A percentile compares a stretch with the other conserved stretches of the same genome.
These are phyloP conservation scores for Graphiopsis chlorocephala DNA, from an alignment of 2,329 filamentous ascomycete species.

Conservation along the genomic window DNA sequence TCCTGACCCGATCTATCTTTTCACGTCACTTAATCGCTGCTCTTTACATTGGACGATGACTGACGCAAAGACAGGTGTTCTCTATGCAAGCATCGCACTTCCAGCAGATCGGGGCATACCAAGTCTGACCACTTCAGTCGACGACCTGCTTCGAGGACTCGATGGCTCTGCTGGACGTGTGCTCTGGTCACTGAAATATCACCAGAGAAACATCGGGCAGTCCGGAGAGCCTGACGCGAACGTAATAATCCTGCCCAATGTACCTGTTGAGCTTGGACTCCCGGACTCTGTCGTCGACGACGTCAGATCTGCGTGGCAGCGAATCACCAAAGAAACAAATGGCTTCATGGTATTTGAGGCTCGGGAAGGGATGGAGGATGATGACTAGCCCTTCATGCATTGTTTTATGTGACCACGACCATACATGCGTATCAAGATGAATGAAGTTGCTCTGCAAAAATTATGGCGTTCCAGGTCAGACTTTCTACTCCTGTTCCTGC, in stretches of 20 bases:
- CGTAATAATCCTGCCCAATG: slow-evolving; percentile 47
- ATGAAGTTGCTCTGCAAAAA: neutral
- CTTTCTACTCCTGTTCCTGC: neutral
- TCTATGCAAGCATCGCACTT: slow-evolving; percentile 53
- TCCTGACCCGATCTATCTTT: slow-evolving; percentile 67
- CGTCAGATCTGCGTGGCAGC: slow-evolving; percentile 69
- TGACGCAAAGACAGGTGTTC: slow-evolving; percentile 51
- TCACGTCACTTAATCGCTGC: slow-evolving; percentile 17
- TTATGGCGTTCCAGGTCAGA: neutral
- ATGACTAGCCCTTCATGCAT: slow-evolving; percentile 37
- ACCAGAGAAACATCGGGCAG: slow-evolving; percentile 40
- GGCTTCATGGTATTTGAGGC: slow-evolving; percentile 78
- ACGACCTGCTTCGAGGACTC: slow-evolving; percentile 42
- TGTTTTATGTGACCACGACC: neutral
- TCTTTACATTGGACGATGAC: neutral
- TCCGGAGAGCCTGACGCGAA: slow-evolving; percentile 20
- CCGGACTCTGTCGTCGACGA: slow-evolving; percentile 66
- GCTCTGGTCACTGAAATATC: slow-evolving; percentile 55
- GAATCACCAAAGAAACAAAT: slow-evolving; percentile 54
- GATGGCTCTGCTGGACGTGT: slow-evolving; percentile 30
- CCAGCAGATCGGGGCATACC: slow-evolving; percentile 34
- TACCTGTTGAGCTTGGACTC: slow-evolving; percentile 67
- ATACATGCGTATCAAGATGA: neutral
- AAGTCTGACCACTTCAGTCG: slow-evolving; percentile 42
- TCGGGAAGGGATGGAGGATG: slow-evolving; percentile 61